Evolutionary conservation across 2,329 filamentous ascomycete species (phyloP), one percentile per base, ranked within the genome.

Genomic region (Talaromyces atroroseus): DNA sequence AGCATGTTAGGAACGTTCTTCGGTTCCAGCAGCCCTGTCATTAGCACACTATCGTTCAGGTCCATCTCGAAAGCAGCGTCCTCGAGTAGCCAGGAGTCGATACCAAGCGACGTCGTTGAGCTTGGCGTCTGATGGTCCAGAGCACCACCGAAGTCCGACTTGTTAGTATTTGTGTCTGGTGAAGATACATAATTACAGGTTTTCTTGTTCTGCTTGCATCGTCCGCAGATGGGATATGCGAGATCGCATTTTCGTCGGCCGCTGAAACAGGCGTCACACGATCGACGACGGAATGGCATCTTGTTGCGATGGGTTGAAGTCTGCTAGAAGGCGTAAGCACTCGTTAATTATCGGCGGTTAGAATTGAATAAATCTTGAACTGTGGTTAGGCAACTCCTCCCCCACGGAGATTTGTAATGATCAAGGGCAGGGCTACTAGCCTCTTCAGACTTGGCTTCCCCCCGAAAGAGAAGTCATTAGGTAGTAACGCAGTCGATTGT

Each of bases 141-240:
- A 36, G 3, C 23, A 12, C 49, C 11, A 21, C 49, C n/a, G 34
- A 5, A 16, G n/a, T 51, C 29, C 40, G 49, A 42, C 32, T n/a
- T 16, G 49, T 3, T n/a, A n/a, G 49, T n/a, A 14, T 36, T 42
- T 20, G 47, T 23, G 2, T 18, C 12, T 49, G 46, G 53, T 8
- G 34, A 21, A 34, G 47, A 45, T 18, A 34, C 53, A 24, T 55
- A 55, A 20, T 45, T n/a, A 18, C 53, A 55, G 5, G 20, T n/a
- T 36, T 50, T 49, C 14, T 42, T 45, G 40, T 55, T 55, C 46
- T 36, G 36, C 36, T 50, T 46, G 47, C 53, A 55, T 32, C 53
- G 34, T 26, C 23, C 23, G 47, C 53, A 55, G 12, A 32, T 23
- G 4, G 53, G 53, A 24, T 44, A 49, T 8, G 36, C 47, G 34